Evolutionary conservation across 2,329 filamentous ascomycete species (phyloP).

Genomic region (Fusarium nurragi): DNA sequence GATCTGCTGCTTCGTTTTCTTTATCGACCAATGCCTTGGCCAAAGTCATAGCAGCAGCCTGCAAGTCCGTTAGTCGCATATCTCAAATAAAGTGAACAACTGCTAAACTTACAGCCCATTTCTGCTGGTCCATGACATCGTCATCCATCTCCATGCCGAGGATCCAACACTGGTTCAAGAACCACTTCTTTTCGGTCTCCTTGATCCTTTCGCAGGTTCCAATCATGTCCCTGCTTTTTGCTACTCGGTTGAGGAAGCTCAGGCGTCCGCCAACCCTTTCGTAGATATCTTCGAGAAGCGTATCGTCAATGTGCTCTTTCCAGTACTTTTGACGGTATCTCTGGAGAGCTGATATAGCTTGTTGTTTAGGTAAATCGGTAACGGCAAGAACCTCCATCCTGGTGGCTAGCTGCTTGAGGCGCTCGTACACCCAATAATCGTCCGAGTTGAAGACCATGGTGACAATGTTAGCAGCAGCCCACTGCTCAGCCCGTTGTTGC

Average conservation of each 20-base stretch:
- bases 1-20: conserved; percentile 67
- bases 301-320: conserved; percentile 63
- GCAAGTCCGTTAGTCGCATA: conserved; percentile 12
- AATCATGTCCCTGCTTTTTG: conserved; percentile 85
- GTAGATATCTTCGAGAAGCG: conserved; percentile 80
- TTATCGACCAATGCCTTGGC: conserved; percentile 90
- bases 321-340: conserved; percentile 86
- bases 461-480: conserved; percentile 90
- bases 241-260: conserved; percentile 87
- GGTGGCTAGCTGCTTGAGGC: conserved; percentile 89
- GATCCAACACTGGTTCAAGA: conserved; percentile 80
- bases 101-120: conserved; percentile 77
- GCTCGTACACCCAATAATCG: conserved; percentile 98
- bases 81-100: background rate
- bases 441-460: conserved; percentile 96
- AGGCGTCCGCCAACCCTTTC: conserved; percentile 86
- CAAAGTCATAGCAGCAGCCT: conserved; percentile 92
- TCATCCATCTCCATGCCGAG: conserved; percentile 84
- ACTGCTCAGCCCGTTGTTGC: conserved; percentile 94
- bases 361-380: conserved; percentile 79
- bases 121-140: conserved; percentile 98
- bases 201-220: conserved; percentile 78
- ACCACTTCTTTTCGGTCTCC: conserved; percentile 77
- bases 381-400: conserved; percentile 94
- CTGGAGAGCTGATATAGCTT: conserved; percentile 79